Evolutionary conservation across 371 early-diverging fungal genomes (phyloP).

Genomic region (Mortierella sp.): DNA sequence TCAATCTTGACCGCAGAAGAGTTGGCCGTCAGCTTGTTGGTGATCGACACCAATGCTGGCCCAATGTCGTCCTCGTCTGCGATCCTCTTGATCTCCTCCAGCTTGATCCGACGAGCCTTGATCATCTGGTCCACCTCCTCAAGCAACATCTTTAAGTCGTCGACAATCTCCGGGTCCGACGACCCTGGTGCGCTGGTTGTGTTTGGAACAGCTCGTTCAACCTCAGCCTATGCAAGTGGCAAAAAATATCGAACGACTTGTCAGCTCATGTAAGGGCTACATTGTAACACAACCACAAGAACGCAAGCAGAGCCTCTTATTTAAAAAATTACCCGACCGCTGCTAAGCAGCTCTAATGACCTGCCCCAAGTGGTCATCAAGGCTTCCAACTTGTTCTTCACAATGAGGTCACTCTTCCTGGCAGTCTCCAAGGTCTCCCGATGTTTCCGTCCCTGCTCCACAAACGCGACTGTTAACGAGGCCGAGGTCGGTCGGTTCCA

Average conservation of each 20-base stretch:
- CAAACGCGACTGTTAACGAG: conserved; percentile 70
- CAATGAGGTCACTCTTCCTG: conserved; percentile 74
- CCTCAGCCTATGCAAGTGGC: conserved; percentile 45
- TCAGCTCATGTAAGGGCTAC: no score
- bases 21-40: conserved; percentile 60
- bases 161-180: conserved; percentile 63
- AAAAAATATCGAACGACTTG: not conserved
- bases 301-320: not conserved
- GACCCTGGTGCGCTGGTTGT: conserved; percentile 57
- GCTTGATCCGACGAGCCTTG: conserved; percentile 64
- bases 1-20: conserved; percentile 78
- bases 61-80: conserved; percentile 82
- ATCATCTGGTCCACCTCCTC: conserved; percentile 63
- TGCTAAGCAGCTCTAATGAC: conserved; percentile 67
- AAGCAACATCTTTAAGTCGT: conserved; percentile 64
- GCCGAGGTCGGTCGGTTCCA: conserved; percentile 76
- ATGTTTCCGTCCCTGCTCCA: conserved; percentile 71
- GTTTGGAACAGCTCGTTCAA: conserved; percentile 66
- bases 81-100: conserved; percentile 68
- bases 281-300: no score
- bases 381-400: conserved; percentile 73
- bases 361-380: conserved; percentile 65
- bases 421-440: conserved; percentile 77
- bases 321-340: conserved; percentile 45
- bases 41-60: conserved; percentile 58